Evolutionary conservation across 805 yeast genomes (phyloP).

Genomic region (Priceomyces melissophilus): DNA sequence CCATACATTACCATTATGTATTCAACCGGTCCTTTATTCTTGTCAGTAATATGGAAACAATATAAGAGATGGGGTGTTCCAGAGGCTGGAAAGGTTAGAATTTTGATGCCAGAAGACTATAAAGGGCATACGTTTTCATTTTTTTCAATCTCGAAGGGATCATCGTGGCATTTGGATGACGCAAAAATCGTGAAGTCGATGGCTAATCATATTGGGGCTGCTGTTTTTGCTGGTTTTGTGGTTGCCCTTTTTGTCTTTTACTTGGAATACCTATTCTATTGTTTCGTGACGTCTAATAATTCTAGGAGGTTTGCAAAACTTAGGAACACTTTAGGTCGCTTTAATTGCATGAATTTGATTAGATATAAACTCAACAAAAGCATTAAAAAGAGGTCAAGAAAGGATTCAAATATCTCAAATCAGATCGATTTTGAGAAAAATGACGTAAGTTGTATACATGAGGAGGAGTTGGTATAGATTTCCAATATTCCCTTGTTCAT

Average conservation of each 20-base stretch:
- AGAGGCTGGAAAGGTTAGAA: slow-evolving; percentile 61
- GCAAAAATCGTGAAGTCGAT: slow-evolving; percentile 72
- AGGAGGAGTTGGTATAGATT: slow-evolving; percentile 3
- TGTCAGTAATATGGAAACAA: slow-evolving; percentile 83
- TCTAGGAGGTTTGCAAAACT: slow-evolving; percentile 20
- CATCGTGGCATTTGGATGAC: slow-evolving; percentile 91
- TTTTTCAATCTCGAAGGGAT: slow-evolving; percentile 75
- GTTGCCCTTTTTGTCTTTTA: slow-evolving; percentile 43
- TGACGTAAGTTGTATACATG: not conserved
- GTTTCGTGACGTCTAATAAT: slow-evolving; percentile 28
- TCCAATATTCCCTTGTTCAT: too few relatives aligned
- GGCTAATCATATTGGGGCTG: slow-evolving; percentile 69
- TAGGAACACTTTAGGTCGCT: slow-evolving; percentile 2
- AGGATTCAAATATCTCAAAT: slow-evolving; percentile 52
- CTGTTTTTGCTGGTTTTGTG: slow-evolving; percentile 67
- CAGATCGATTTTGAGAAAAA: slow-evolving; percentile 28
- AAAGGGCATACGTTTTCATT: slow-evolving; percentile 59
- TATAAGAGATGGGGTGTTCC: slow-evolving; percentile 78
- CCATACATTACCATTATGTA: slow-evolving; percentile 92
- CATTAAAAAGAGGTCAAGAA: slow-evolving; percentile 42
- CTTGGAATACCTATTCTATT: slow-evolving; percentile 39
- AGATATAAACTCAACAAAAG: slow-evolving; percentile 10
- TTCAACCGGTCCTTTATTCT: slow-evolving; percentile 86
- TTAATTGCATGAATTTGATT: slow-evolving; percentile 3
- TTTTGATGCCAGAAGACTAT: slow-evolving; percentile 71